Evolutionary conservation across 192 early-diverging fungal genomes (phyloP).

Genomic region (Gaertneriomyces semiglobifer): DNA sequence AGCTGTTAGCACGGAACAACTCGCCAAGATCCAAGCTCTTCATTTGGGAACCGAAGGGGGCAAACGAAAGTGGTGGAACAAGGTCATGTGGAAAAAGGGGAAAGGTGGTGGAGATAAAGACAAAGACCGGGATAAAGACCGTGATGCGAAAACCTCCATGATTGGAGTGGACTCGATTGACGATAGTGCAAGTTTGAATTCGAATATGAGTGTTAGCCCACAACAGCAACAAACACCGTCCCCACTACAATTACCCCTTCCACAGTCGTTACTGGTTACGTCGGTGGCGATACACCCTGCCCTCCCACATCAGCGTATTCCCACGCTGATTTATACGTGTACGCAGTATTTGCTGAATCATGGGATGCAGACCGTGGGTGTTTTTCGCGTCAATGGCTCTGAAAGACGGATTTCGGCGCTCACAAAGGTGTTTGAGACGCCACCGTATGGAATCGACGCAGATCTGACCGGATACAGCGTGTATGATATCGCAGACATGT

Average conservation of each 20-base stretch:
- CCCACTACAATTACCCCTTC: conserved; percentile 12
- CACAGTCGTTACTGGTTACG: conserved; percentile 30
- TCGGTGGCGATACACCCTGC: conserved; percentile 12
- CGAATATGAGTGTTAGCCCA: too few relatives aligned
- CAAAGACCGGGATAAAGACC: background rate
- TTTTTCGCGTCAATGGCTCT: conserved; percentile 52
- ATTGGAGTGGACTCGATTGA: background rate
- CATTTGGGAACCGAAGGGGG: conserved; percentile 18
- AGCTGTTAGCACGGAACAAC: conserved; percentile 6
- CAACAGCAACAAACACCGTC: background rate
- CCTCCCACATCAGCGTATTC: conserved; percentile 30
- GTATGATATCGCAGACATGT: conserved; percentile 49
- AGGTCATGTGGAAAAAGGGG: conserved; percentile 29
- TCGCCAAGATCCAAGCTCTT: conserved; percentile 33
- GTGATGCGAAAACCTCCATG: background rate
- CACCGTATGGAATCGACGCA: conserved; percentile 37
- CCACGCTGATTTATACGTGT: conserved; percentile 42
- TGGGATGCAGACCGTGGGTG: conserved; percentile 37
- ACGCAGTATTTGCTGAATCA: conserved; percentile 29
- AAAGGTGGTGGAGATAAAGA: conserved; percentile 6
- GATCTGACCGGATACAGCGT: conserved; percentile 29
- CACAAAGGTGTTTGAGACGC: conserved; percentile 35
- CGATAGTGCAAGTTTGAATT: background rate
- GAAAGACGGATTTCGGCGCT: conserved; percentile 44
- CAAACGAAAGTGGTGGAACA: conserved; percentile 34